Percentiles rank a stretch among this genome's conserved stretches.
These are phyloP conservation scores for Cordyceps javanica DNA, from an alignment of 2,329 filamentous ascomycete species.

Conservation along the genomic window DNA sequence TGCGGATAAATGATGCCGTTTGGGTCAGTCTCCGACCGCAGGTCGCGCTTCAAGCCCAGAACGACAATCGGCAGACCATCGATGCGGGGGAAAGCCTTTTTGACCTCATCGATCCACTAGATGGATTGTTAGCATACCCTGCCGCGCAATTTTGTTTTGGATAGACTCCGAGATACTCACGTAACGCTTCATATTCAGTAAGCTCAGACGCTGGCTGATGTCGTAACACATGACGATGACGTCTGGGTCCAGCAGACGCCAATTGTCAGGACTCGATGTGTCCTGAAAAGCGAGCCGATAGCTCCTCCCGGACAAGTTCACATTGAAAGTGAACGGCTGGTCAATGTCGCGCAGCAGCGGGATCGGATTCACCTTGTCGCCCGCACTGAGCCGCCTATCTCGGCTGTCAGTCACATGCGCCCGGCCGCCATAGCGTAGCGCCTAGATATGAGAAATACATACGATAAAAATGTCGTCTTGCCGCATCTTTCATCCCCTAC, in stretches of 20 bases:
- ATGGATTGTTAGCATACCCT: not conserved
- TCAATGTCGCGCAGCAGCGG: conserved; percentile 50
- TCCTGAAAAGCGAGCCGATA: conserved; percentile 56
- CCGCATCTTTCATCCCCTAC: conserved; percentile 55
- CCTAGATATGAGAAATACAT: conserved; percentile 25
- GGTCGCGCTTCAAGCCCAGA: conserved; percentile 55
- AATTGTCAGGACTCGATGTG: conserved; percentile 51
- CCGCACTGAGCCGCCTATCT: conserved; percentile 45
- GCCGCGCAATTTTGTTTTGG: not conserved
- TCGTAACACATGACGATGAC: conserved; percentile 56
- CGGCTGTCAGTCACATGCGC: conserved; percentile 5
- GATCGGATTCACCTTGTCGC: conserved; percentile 36
- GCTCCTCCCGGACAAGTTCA: conserved; percentile 31
- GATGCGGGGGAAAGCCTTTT: conserved; percentile 38
- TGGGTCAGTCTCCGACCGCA: conserved; percentile 51
- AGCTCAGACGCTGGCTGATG: conserved; percentile 50
- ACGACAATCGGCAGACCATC: conserved; percentile 49
- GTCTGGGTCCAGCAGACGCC: conserved; percentile 52
- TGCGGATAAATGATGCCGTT: conserved; percentile 57
- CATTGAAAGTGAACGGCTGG: conserved; percentile 55
- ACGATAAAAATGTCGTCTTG: conserved; percentile 59
- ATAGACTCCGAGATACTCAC: conserved; percentile 31
- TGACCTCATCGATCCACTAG: conserved; percentile 54
- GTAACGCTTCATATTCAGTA: conserved; percentile 52
- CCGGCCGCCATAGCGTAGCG: not conserved